Conservation (phyloP, 768 basidiomycete genomes). For the Botryobasidium botryosum region DNA sequence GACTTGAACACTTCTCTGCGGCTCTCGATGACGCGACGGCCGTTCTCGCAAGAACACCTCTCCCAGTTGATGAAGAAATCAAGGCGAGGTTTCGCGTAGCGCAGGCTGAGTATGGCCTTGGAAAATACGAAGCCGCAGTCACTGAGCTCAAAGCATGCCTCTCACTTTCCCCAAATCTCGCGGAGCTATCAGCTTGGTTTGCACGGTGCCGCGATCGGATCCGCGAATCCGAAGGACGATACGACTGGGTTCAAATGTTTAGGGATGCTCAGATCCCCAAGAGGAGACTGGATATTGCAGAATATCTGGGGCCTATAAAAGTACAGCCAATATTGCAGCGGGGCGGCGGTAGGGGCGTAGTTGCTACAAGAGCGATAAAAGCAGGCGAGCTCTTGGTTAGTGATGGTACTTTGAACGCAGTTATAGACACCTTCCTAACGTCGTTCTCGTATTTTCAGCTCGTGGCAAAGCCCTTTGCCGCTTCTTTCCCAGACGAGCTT, state of each 20-base stretch:
- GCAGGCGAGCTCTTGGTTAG: conserved; percentile 18
- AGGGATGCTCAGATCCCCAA: conserved; percentile 6
- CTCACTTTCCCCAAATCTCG: conserved; percentile 1
- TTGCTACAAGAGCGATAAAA: conserved; percentile 13
- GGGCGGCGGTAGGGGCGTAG: conserved; percentile 18
- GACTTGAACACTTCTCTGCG: conserved; percentile 14
- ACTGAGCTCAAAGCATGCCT: conserved; percentile 9
- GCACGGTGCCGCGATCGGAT: conserved; percentile 12
- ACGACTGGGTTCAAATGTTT: conserved; percentile 17
- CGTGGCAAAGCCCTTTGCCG: conserved; percentile 19
- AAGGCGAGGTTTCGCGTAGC: conserved; percentile 17
- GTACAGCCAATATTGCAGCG: conserved; percentile 9
- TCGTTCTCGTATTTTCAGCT: too few species aligned
- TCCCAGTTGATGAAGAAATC: conserved; percentile 1
- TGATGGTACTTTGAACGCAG: neutral
- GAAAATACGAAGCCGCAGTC: conserved; percentile 12
- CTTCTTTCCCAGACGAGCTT: conserved; percentile 11
- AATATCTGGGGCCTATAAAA: conserved; percentile 16
- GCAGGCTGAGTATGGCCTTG: conserved; percentile 14
- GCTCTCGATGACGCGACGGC: conserved; percentile 16
- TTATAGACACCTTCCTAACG: too few species aligned
- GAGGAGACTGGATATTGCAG: conserved; percentile 15
- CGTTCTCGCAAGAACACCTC: conserved; percentile 4
- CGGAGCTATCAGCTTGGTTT: conserved; percentile 11
- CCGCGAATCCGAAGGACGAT: conserved; percentile 15